These are phyloP conservation scores for Termitomyces sp. DNA, from an alignment of 768 basidiomycete genomes.

Conservation along the genomic window DNA sequence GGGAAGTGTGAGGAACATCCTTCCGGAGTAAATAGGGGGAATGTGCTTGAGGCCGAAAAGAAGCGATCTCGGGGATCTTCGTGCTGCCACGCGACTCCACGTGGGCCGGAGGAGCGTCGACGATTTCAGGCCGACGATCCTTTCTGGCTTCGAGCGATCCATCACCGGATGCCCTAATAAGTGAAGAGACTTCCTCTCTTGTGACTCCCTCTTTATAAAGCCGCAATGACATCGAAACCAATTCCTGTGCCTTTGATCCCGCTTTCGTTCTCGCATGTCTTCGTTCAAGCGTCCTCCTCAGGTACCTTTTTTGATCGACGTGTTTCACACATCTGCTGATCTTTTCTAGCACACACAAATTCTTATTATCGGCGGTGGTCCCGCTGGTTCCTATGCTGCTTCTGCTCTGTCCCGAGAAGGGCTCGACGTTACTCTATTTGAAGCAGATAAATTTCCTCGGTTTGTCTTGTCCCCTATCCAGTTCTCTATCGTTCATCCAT, in stretches of 20 bases:
- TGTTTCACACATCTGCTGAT: not conserved
- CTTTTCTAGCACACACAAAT: constrained; percentile 33
- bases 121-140: not conserved
- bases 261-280: not conserved
- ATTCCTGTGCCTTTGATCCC: not conserved
- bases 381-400: constrained; percentile 53
- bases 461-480: constrained; percentile 10
- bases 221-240: constrained; percentile 4
- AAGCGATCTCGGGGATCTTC: constrained; percentile 4
- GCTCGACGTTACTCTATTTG: constrained; percentile 45
- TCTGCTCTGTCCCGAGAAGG: constrained; percentile 52
- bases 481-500: not conserved
- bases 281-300: constrained; percentile 10
- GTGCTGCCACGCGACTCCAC: constrained; percentile 10
- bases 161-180: constrained; percentile 1
- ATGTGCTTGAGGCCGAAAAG: not conserved
- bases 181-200: constrained; percentile 9
- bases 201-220: constrained; percentile 6
- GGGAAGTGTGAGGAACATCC: not conserved
- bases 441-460: constrained; percentile 52
- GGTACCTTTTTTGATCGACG: constrained; percentile 2
- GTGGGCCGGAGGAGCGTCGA: constrained; percentile 2
- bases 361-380: constrained; percentile 47
- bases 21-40: not conserved
- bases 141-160: not conserved